phyloP scores from a whole-genome alignment of 768 basidiomycete species.

The Russula dissimulans region DNA sequence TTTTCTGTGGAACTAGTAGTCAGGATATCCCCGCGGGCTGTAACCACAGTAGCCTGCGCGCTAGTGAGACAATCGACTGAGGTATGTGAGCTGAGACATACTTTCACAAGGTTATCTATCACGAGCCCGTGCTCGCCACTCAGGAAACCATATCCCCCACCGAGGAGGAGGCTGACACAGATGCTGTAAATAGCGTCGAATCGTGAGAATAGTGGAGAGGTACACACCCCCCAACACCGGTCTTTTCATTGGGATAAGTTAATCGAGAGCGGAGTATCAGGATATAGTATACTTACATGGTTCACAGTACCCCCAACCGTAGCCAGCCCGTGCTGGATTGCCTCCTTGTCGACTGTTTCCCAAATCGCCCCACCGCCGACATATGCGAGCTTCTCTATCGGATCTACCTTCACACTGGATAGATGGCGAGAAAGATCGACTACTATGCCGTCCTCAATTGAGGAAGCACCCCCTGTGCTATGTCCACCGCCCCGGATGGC shows the following conservation, averaged over 20 bases:
- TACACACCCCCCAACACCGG: conserved; percentile 20
- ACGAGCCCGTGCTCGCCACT: conserved; percentile 29
- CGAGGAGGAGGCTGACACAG: conserved; percentile 14
- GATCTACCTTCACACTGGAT: conserved; percentile 32
- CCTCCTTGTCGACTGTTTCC: conserved; percentile 38
- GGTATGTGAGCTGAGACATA: conserved; percentile 21
- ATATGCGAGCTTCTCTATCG: conserved; percentile 29
- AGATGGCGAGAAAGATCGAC: conserved; percentile 41
- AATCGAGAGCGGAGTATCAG: neutral
- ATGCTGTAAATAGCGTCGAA: neutral
- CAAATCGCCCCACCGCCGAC: conserved; percentile 42
- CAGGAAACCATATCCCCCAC: conserved; percentile 18
- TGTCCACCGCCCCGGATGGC: conserved; percentile 44
- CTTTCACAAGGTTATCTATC: conserved; percentile 36
- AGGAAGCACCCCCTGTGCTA: conserved; percentile 36
- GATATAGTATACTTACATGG: conserved; percentile 27
- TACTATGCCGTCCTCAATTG: conserved; percentile 39
- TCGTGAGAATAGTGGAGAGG: neutral
- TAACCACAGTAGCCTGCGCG: conserved; percentile 31
- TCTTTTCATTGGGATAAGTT: conserved; percentile 1
- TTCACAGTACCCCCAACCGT: conserved; percentile 42
- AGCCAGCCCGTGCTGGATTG: conserved; percentile 38
- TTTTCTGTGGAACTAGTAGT: conserved; percentile 23
- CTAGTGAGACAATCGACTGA: neutral
- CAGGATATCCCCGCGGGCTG: conserved; percentile 33